These are phyloP conservation scores for Cnidoscolus chayamansa DNA, from an alignment of 441 rosid species.

Conservation along the genomic window DNA sequence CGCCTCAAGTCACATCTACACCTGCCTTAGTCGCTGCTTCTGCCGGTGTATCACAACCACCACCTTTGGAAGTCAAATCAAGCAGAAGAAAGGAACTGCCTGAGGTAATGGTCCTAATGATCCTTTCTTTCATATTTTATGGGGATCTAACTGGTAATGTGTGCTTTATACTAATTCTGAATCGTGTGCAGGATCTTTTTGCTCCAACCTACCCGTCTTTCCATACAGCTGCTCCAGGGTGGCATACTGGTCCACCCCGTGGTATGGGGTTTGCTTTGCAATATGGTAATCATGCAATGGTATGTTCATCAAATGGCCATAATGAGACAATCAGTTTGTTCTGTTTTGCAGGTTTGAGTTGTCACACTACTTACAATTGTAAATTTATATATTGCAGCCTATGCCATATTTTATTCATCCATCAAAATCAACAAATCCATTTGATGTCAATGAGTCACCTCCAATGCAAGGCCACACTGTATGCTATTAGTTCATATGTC, in stretches of 20 bases:
- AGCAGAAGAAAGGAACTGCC: constrained; percentile 75
- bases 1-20: constrained; percentile 32
- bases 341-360: constrained; percentile 16
- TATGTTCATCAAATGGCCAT: constrained; percentile 29
- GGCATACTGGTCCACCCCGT: constrained; percentile 67
- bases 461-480: constrained; percentile 53
- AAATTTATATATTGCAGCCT: constrained; percentile 42
- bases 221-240: constrained; percentile 51
- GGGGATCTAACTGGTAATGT: background rate
- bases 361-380: constrained; percentile 15
- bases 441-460: constrained; percentile 58
- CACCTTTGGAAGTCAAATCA: constrained; percentile 42
- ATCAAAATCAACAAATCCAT: constrained; percentile 72
- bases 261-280: constrained; percentile 62
- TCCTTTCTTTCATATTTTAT: background rate
- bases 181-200: constrained; percentile 71
- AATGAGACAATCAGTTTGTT: constrained; percentile 10
- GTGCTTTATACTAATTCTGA: constrained; percentile 5
- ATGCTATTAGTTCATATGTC: constrained; percentile 28
- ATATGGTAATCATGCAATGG: constrained; percentile 51
- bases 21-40: constrained; percentile 32
- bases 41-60: constrained; percentile 35
- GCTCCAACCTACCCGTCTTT: constrained; percentile 51
- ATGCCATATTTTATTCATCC: constrained; percentile 49
- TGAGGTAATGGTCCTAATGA: constrained; percentile 44